Conservation (phyloP, 108 stramenopile species). For the Parmales sp. region DNA sequence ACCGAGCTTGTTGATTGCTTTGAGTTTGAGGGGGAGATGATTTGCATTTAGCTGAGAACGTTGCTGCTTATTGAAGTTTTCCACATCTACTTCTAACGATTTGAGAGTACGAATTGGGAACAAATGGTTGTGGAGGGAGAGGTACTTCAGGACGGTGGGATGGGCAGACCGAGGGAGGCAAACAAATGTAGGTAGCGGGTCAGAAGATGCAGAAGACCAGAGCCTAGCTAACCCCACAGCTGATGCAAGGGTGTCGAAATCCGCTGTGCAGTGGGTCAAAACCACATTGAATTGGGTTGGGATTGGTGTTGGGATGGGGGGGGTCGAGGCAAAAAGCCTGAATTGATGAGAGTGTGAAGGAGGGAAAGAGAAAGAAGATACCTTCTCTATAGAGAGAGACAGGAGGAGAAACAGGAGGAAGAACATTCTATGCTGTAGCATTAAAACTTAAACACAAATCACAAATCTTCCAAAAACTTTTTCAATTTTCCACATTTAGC, state of each 20-base stretch:
- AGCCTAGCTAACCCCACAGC: constrained; percentile 70
- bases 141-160: constrained; percentile 75
- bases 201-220: constrained; percentile 34
- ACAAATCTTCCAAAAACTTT: too few relatives aligned
- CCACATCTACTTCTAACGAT: constrained; percentile 52
- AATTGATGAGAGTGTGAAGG: too few relatives aligned
- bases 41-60: constrained; percentile 33
- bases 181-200: constrained; percentile 64
- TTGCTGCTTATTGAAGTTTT: constrained; percentile 36
- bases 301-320: too few relatives aligned
- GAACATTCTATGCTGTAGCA: too few relatives aligned
- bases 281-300: constrained; percentile 59
- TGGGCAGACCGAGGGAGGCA: constrained; percentile 84
- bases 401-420: too few relatives aligned
- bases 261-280: constrained; percentile 72
- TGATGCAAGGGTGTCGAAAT: constrained; percentile 71
- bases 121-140: constrained; percentile 78
- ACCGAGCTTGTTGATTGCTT: constrained; percentile 52
- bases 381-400: too few relatives aligned
- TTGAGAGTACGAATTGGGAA: constrained; percentile 76
- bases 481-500: too few relatives aligned
- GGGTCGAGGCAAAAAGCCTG: too few relatives aligned
- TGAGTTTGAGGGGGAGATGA: not conserved
- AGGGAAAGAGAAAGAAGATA: too few relatives aligned
- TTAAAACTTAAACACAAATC: too few relatives aligned